Percentiles rank a stretch among this genome's conserved stretches.
Evolutionary conservation across 2,329 filamentous ascomycete genomes (phyloP).

Genomic region (Westerdykella aurantiaca): DNA sequence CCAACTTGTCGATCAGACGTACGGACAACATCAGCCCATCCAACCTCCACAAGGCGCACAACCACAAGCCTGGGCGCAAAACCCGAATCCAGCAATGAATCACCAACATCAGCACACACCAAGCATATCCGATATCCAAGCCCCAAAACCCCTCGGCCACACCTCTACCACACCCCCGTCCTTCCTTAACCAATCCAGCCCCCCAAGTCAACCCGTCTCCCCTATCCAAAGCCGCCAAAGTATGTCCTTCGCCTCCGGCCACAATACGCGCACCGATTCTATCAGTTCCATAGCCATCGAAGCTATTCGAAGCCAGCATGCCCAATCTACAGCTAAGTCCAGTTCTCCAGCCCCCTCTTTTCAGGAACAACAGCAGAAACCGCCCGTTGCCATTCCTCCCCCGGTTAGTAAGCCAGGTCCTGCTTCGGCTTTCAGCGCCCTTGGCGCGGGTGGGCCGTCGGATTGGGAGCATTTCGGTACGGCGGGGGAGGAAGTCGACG

Average conservation of each 20-base stretch:
- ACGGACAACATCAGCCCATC: conserved; percentile 1
- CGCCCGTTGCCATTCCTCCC: conserved; percentile 14
- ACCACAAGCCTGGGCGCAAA: conserved; percentile 12
- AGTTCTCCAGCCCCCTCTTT: conserved; percentile 19
- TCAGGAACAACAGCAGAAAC: conserved; percentile 2
- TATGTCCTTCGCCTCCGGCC: conserved; percentile 17
- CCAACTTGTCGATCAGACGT: conserved; percentile 1
- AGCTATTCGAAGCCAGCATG: conserved; percentile 21
- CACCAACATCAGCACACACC: too few relatives aligned
- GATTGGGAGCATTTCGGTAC: conserved; percentile 36
- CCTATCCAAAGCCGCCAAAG: conserved; percentile 26
- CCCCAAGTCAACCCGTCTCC: conserved; percentile 30
- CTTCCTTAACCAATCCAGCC: conserved; percentile 22
- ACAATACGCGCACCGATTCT: conserved; percentile 21
- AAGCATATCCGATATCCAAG: conserved; percentile 12
- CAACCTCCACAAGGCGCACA: conserved; percentile 3
- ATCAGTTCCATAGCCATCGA: conserved; percentile 31
- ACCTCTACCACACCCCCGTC: conserved; percentile 19
- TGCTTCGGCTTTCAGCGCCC: conserved; percentile 26
- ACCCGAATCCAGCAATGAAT: too few relatives aligned
- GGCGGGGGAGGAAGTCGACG: conserved; percentile 30
- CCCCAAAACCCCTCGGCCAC: conserved; percentile 22
- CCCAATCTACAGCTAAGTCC: conserved; percentile 9
- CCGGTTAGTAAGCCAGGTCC: conserved; percentile 18
- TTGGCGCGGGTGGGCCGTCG: conserved; percentile 32